Base-by-base conservation (phyloP, 345 rosid genomes). In the Excoecaria cochinchinensis region DNA sequence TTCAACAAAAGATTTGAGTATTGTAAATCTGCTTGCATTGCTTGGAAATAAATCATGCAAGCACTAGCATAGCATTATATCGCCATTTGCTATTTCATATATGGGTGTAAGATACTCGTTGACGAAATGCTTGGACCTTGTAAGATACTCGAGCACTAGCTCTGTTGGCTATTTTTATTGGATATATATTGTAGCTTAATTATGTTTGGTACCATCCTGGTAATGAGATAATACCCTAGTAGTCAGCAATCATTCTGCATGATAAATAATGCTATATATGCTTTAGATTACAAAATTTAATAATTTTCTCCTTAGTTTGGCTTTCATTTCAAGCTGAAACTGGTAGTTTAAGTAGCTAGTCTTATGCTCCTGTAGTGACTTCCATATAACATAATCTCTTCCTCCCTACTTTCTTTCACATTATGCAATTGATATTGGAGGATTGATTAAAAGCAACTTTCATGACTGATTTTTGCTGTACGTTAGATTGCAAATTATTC, bases 401-500 rank as follows among this genome's bases (percentile, higher is more conserved):
- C 47, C 74, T 53, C 22, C 12, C 55, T 44, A 4, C 70, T 11
- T 44, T 44, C 5, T 31, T 46, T 5, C n/a, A 25, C 47, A 6
- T 40, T 22, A 14, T 5, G 53, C 65, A 42, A 57, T 46, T 47
- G 25, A 8, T 25, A 46, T 48, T 73, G 19, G 58, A 10, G 38
- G 0, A 40, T 36, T 5, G 31, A 31, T 44, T 40, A 57, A 9
- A 39, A 14, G 22, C 48, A 25, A 24, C 40, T 60, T 16, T 24
- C 9, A 51, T 14, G 44, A 17, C 50, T n/a, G 38, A 39, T 71
- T 15, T 66, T 71, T 24, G 15, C 17, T 75, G 5, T 24, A 64
- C 31, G n/a, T 73, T 86, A 95, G 99, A 93, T 80, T 90, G 97
- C 86, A 95, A 90, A 80, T 82, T 80, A 22, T 94, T 94, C 79